Percentiles rank a stretch among this genome's conserved stretches.
These are phyloP conservation scores for Talaromyces stipitatus DNA, from an alignment of 495 filamentous ascomycete genomes.

Conservation along the genomic window DNA sequence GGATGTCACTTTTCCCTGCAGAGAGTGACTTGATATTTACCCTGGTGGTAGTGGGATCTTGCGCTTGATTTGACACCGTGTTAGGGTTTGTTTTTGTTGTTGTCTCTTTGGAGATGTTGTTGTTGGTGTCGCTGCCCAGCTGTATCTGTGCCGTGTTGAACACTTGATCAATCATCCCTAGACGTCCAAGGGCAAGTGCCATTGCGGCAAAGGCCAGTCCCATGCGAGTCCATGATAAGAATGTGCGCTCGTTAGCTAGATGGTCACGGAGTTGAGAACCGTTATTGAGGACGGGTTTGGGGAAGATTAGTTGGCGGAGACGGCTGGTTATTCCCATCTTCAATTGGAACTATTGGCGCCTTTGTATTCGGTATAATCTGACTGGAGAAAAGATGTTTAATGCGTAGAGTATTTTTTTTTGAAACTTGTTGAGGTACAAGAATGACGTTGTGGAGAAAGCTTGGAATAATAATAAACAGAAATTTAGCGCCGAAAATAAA, in stretches of 20 bases:
- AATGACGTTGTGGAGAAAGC: not conserved
- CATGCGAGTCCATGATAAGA: constrained; percentile 45
- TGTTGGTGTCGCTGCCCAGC: not conserved
- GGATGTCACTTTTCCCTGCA: not conserved
- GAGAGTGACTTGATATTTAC: not conserved
- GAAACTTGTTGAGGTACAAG: not conserved
- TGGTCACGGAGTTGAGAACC: constrained; percentile 39
- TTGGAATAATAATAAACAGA: not conserved
- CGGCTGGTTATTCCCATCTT: not conserved
- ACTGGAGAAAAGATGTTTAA: not conserved
- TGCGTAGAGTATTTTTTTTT: not conserved
- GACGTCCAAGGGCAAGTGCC: constrained; percentile 36
- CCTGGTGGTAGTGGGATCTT: too few species aligned
- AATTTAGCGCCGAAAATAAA: not conserved
- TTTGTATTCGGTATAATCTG: not conserved
- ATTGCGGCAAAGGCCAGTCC: constrained; percentile 43
- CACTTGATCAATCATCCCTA: constrained; percentile 20
- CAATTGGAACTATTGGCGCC: not conserved
- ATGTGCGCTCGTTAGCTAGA: constrained; percentile 48
- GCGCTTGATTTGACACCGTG: not conserved
- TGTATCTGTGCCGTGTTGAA: not conserved
- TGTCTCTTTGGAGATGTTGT: not conserved
- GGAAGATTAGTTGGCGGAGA: constrained; percentile 18
- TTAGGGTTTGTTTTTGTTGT: not conserved
- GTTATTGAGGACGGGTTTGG: constrained; percentile 22